Percentiles rank a stretch among this genome's conserved stretches.
Conservation (phyloP, 352 stramenopile species). For the Globisporangium radiosum region DNA sequence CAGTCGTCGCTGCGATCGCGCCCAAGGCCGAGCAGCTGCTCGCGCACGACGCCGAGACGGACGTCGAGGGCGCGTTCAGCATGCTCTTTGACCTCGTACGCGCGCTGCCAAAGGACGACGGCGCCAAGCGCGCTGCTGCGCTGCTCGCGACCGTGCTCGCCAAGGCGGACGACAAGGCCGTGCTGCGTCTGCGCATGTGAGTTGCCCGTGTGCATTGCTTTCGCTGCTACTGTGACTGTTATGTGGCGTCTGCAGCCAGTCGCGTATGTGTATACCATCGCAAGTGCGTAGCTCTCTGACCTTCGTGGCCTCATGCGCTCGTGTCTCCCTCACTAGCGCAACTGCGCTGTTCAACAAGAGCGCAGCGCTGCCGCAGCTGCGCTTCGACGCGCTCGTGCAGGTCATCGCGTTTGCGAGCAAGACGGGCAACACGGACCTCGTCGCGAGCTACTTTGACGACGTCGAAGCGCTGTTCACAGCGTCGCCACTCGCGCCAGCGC, state of each 20-base stretch:
- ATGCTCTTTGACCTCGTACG: slow-evolving; percentile 58
- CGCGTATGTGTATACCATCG: background rate
- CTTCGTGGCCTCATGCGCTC: too few species aligned
- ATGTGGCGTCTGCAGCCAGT: background rate
- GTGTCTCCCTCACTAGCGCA: slow-evolving; percentile 18
- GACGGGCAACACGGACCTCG: slow-evolving; percentile 52
- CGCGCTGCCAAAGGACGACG: slow-evolving; percentile 24
- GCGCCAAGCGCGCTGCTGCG: slow-evolving; percentile 27
- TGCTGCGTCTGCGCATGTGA: slow-evolving; percentile 69
- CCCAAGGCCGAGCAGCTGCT: slow-evolving; percentile 55
- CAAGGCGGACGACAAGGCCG: slow-evolving; percentile 43
- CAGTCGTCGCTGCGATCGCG: slow-evolving; percentile 39
- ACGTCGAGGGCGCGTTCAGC: slow-evolving; percentile 68
- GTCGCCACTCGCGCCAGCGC: slow-evolving; percentile 30
- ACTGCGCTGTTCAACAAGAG: slow-evolving; percentile 76
- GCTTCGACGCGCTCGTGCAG: slow-evolving; percentile 59
- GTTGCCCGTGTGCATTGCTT: slow-evolving; percentile 1
- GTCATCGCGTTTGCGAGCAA: slow-evolving; percentile 53
- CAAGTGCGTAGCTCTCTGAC: too few species aligned
- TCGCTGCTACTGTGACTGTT: background rate
- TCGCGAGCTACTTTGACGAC: slow-evolving; percentile 65
- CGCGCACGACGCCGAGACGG: slow-evolving; percentile 61
- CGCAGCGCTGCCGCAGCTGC: slow-evolving; percentile 42
- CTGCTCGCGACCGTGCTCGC: slow-evolving; percentile 41
- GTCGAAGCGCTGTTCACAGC: slow-evolving; percentile 51